Conservation (phyloP, 306 rosid species). For the Mucuna pruriens region DNA sequence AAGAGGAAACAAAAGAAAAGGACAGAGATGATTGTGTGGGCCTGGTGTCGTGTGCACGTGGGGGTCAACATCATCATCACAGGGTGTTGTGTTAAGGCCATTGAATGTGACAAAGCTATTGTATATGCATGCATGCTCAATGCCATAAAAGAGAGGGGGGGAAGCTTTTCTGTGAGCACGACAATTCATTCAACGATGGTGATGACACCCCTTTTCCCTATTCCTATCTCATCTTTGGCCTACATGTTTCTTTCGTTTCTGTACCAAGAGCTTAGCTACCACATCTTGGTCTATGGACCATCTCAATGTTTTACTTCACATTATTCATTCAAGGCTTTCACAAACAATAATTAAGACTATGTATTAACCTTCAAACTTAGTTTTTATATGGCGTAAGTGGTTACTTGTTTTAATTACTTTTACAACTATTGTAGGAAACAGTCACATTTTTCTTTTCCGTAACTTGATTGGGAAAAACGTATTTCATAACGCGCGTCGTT, state of each 20-base stretch:
- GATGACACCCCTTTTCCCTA: not conserved
- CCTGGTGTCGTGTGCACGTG: conserved; percentile 32
- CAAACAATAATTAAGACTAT: not conserved
- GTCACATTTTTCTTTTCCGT: not conserved
- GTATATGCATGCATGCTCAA: conserved; percentile 41
- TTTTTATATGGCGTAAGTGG: no score
- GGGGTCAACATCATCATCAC: conserved; percentile 47
- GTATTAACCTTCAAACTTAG: no score
- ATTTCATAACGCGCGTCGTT: not conserved
- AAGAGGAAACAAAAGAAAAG: conserved; percentile 26
- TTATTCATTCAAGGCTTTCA: conserved; percentile 21
- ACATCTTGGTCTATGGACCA: conserved; percentile 27
- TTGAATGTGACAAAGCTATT: conserved; percentile 37
- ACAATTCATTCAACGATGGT: conserved; percentile 22
- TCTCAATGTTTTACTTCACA: not conserved
- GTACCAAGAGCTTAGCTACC: not conserved
- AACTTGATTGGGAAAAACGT: not conserved
- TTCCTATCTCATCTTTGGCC: conserved; percentile 22
- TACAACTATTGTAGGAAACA: not conserved
- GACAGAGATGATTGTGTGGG: conserved; percentile 44
- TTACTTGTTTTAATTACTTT: no score
- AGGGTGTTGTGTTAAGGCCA: conserved; percentile 34
- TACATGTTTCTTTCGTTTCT: conserved; percentile 22
- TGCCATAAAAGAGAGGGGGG: conserved; percentile 2
- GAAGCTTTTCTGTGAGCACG: conserved; percentile 10